These are phyloP conservation scores for Colletotrichum lupini DNA, from an alignment of 2,329 filamentous ascomycete species.

Conservation along the genomic window DNA sequence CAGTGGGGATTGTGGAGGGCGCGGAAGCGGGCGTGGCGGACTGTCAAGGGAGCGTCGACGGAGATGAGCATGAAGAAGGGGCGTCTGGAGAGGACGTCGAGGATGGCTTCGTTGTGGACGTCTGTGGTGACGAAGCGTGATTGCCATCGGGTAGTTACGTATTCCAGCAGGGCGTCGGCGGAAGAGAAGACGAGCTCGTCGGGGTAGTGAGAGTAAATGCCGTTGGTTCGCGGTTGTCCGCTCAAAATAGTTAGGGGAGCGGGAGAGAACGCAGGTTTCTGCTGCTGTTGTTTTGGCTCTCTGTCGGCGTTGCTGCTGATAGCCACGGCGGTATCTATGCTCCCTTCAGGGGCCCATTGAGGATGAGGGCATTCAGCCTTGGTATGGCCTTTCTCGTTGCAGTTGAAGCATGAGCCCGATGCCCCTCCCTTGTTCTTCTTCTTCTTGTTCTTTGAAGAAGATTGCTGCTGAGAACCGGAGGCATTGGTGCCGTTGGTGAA, in stretches of 20 bases:
- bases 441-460: neutral
- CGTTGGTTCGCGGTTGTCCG: conserved; percentile 67
- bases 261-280: conserved; percentile 36
- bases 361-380: conserved; percentile 12
- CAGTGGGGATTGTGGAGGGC: conserved; percentile 49
- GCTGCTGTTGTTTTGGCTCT: neutral
- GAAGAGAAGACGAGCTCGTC: conserved; percentile 63
- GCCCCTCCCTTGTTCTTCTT: conserved; percentile 7
- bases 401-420: conserved; percentile 8
- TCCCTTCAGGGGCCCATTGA: neutral
- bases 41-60: conserved; percentile 87
- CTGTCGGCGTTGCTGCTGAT: neutral
- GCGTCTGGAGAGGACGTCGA: conserved; percentile 80
- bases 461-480: neutral
- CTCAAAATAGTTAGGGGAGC: neutral
- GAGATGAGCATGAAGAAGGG: conserved; percentile 95
- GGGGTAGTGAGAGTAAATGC: conserved; percentile 56
- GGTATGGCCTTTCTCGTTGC: conserved; percentile 12
- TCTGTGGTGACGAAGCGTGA: conserved; percentile 88
- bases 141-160: conserved; percentile 86
- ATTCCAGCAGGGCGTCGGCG: conserved; percentile 79
- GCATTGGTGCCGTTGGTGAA: neutral
- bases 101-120: conserved; percentile 76
- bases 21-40: conserved; percentile 85
- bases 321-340: conserved; percentile 3